phyloP scores from a whole-genome alignment of 352 stramenopile genomes.

The Phytophthora nicotianae region DNA sequence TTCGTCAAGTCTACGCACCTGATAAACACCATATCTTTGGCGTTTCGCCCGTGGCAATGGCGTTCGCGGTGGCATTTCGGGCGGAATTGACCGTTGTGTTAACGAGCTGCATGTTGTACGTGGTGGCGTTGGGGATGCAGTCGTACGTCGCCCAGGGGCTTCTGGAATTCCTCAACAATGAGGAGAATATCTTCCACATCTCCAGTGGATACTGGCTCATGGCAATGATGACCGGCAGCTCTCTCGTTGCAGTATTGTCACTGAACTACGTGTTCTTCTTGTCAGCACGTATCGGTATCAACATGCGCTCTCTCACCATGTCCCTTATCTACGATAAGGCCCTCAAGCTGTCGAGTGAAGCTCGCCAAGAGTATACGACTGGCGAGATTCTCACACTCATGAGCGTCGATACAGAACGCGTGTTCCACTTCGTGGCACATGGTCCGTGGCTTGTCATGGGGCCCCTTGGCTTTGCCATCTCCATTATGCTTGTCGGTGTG shows the following conservation, averaged over 20 bases:
- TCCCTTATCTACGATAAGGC: conserved; percentile 44
- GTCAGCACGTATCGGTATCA: conserved; percentile 33
- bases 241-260: conserved; percentile 21
- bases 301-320: conserved; percentile 44
- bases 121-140: conserved; percentile 29
- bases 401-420: conserved; percentile 40
- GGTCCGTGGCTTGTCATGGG: conserved; percentile 32
- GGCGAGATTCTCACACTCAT: conserved; percentile 46
- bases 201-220: conserved; percentile 34
- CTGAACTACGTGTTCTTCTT: conserved; percentile 43
- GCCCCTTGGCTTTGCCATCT: conserved; percentile 28
- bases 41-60: conserved; percentile 19
- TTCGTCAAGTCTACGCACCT: conserved; percentile 24
- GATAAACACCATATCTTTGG: conserved; percentile 5
- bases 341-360: conserved; percentile 62
- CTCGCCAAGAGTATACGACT: conserved; percentile 33
- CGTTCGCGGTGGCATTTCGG: conserved; percentile 19
- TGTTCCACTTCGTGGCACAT: conserved; percentile 32
- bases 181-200: conserved; percentile 35
- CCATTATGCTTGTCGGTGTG: conserved; percentile 31
- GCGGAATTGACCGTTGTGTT: conserved; percentile 13
- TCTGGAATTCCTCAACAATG: conserved; percentile 30
- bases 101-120: conserved; percentile 24
- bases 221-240: conserved; percentile 22
- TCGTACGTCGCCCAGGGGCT: conserved; percentile 26